Evolutionary conservation across 345 rosid species (phyloP).

Genomic region (Geranium rotundifolium): DNA sequence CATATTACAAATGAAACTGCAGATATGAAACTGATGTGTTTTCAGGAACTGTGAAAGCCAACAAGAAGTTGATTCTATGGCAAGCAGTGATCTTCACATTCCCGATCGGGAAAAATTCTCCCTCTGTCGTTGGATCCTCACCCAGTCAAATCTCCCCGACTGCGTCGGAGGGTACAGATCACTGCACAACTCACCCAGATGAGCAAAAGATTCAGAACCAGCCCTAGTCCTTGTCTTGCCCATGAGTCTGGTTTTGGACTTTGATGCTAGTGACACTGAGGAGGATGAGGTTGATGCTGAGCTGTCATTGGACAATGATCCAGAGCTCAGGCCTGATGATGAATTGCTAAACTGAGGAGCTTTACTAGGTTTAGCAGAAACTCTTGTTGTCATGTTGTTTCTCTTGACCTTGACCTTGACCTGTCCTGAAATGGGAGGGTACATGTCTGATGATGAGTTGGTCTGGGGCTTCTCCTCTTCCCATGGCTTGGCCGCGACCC

Average conservation of each 20-base stretch:
- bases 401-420: too few relatives aligned
- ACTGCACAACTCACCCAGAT: conserved; percentile 22
- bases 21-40: too few relatives aligned
- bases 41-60: too few relatives aligned
- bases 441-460: conserved; percentile 1
- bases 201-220: conserved; percentile 22
- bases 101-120: too few relatives aligned
- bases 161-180: conserved; percentile 52
- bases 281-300: conserved; percentile 19
- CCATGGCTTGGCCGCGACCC: conserved; percentile 82
- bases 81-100: too few relatives aligned
- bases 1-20: too few relatives aligned
- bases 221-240: conserved; percentile 29
- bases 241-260: conserved; percentile 48
- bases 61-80: too few relatives aligned
- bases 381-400: too few relatives aligned
- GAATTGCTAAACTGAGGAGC: too few relatives aligned
- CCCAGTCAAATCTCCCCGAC: conserved; percentile 16
- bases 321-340: too few relatives aligned
- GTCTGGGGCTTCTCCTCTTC: conserved; percentile 37
- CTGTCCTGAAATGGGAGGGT: too few relatives aligned
- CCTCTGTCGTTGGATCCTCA: background rate
- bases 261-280: conserved; percentile 33
- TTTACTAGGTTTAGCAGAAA: too few relatives aligned
- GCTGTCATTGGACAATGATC: background rate